Base-by-base conservation (phyloP, 768 basidiomycete genomes). In the Boletus fagicola region DNA sequence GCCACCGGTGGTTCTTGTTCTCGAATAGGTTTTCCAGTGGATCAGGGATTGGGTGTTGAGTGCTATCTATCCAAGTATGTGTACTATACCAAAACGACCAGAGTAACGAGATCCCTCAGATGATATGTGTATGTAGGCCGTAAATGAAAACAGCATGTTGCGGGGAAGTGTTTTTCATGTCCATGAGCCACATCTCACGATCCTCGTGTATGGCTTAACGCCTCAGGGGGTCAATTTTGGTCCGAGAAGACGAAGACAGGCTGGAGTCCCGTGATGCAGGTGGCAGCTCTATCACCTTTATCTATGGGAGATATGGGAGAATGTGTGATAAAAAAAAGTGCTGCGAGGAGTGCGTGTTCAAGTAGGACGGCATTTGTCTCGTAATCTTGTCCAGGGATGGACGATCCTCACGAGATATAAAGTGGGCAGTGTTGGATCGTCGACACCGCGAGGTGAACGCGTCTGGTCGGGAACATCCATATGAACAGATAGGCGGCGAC, bases 111-210 rank as follows among this genome's bases (percentile, higher is more conserved):
- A 61, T 53, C 42, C 10, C 31, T 53, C 35, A 38, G 46, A 57
- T 49, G 54, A 51, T 55, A 43, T 47, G 56, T 4, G 57, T 18
- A 36, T 39, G 47, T 45, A 35, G 49, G 40, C 54, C 40, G 54
- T 58, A 67, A 69, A 68, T 68, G 67, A 68, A 68, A 59, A 16
- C 30, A 6, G 53, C 68, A 24, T 68, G 68, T 60, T 68, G 67
- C 48, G 67, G 67, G 68, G 67, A 68, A 68, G 62, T n/a, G 50
- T 49, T 16, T 65, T 57, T 38, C 39, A 31, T 40, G 20, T 31
- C 35, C 26, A n/a, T 2, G 16, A 47, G 48, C 53, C 56, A 55
- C 39, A 42, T 47, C 46, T 35, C 56, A 66, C 20, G 47, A 48
- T 49, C 66, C 66, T 67, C 66, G 61, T 67, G 66, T 59, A 15